Conservation (phyloP, 352 stramenopile species). For the Thraustochytrium striatum region DNA sequence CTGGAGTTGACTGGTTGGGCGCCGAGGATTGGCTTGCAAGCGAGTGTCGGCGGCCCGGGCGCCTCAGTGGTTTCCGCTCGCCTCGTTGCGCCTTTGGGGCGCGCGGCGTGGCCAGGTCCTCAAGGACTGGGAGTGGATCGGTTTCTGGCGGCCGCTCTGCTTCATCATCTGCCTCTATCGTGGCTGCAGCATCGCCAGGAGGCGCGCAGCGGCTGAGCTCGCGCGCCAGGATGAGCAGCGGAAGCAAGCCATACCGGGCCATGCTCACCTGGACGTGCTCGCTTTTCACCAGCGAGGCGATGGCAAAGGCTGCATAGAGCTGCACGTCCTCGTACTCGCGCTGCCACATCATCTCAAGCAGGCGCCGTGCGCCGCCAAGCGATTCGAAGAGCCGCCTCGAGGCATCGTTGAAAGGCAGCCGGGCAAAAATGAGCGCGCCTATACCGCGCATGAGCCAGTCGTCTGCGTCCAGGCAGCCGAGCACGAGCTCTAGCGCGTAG, state of each 20-base stretch:
- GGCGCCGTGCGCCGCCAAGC: background rate
- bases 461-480: background rate
- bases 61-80: no score
- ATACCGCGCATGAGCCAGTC: background rate
- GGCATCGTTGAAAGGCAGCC: background rate
- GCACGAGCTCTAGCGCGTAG: background rate
- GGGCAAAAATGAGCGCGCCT: background rate
- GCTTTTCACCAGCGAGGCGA: background rate
- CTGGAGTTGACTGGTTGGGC: no score
- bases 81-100: no score
- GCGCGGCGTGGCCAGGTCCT: no score
- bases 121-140: no score
- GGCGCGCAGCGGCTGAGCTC: background rate
- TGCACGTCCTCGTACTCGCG: background rate
- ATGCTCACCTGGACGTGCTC: background rate
- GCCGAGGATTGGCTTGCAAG: no score
- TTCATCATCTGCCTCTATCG: no score
- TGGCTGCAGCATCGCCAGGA: no score
- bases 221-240: background rate
- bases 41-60: no score
- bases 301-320: background rate
- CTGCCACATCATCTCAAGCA: background rate
- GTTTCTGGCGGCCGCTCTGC: no score
- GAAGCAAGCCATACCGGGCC: background rate
- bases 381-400: background rate